Evolutionary conservation across 805 yeast genomes (phyloP).

Genomic region (Yamadazyma phyllophila): DNA sequence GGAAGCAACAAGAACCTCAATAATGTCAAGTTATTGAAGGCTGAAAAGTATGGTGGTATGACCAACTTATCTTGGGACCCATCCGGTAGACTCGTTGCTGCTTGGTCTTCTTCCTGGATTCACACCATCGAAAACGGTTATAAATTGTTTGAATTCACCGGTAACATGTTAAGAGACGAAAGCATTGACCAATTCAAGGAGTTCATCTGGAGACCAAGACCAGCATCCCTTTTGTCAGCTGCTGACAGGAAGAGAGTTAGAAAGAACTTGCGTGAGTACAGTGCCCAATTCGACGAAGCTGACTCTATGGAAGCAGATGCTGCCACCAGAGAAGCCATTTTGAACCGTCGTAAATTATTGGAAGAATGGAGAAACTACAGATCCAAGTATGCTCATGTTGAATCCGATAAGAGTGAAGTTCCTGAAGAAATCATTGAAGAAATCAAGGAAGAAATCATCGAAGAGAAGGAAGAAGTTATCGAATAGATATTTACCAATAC

Average conservation of each 20-base stretch:
- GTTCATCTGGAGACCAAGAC: slow-evolving; percentile 97
- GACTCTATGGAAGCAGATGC: slow-evolving; percentile 96
- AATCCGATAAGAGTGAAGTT: slow-evolving; percentile 45
- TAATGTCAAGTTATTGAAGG: slow-evolving; percentile 59
- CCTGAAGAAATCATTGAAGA: slow-evolving; percentile 65
- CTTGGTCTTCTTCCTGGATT: slow-evolving; percentile 84
- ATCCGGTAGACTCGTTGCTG: slow-evolving; percentile 85
- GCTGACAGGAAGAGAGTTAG: slow-evolving; percentile 86
- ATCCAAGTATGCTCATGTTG: slow-evolving; percentile 32
- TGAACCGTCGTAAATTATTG: slow-evolving; percentile 75
- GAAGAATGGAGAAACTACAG: slow-evolving; percentile 88
- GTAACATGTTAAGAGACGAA: slow-evolving; percentile 73
- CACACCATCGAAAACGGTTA: slow-evolving; percentile 88
- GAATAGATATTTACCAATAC: slow-evolving; percentile 27
- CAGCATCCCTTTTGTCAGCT: slow-evolving; percentile 68
- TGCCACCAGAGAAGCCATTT: slow-evolving; percentile 84
- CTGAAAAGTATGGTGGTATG: slow-evolving; percentile 70
- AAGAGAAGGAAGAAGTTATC: slow-evolving; percentile 69
- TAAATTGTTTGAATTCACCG: slow-evolving; percentile 82
- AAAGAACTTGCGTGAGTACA: slow-evolving; percentile 83
- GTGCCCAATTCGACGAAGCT: slow-evolving; percentile 88
- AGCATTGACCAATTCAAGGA: slow-evolving; percentile 79
- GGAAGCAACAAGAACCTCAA: slow-evolving; percentile 43
- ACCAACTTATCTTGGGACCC: slow-evolving; percentile 93
- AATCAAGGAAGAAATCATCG: slow-evolving; percentile 69